phyloP scores from a whole-genome alignment of 2,329 filamentous ascomycete species.

The Tricladium varicosporioides region DNA sequence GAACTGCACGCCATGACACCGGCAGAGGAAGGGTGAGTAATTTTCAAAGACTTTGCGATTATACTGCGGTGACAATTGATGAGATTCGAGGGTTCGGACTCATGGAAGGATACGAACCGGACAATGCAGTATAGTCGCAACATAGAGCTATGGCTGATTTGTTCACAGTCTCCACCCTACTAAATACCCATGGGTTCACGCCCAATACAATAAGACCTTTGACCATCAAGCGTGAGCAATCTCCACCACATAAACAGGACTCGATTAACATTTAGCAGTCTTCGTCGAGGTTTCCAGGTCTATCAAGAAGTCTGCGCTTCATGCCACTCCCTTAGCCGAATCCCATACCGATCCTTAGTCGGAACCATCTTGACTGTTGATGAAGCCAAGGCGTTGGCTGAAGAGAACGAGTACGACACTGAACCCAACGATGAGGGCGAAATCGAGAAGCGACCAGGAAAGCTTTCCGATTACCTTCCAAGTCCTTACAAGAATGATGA shows the following conservation, averaged over 20 bases:
- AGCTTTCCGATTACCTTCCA: slow-evolving; percentile 96
- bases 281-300: slow-evolving; percentile 98
- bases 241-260: slow-evolving; percentile 16
- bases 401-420: slow-evolving; percentile 97
- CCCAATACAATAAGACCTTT: slow-evolving; percentile 90
- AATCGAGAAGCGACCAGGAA: slow-evolving; percentile 97
- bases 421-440: slow-evolving; percentile 98
- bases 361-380: slow-evolving; percentile 92
- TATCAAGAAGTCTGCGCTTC: slow-evolving; percentile 98
- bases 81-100: slow-evolving; percentile 14
- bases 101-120: not conserved
- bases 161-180: slow-evolving; percentile 77
- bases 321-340: slow-evolving; percentile 93
- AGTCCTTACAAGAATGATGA: slow-evolving; percentile 98
- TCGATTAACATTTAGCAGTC: slow-evolving; percentile 51
- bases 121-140: not conserved
- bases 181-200: slow-evolving; percentile 93
- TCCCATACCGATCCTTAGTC: slow-evolving; percentile 90
- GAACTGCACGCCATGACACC: slow-evolving; percentile 86
- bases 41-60: slow-evolving; percentile 12
- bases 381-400: slow-evolving; percentile 94
- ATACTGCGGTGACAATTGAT: slow-evolving; percentile 13
- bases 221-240: slow-evolving; percentile 87
- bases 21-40: slow-evolving; percentile 94
- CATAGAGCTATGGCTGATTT: slow-evolving; percentile 29